Percentiles rank a stretch among this genome's conserved stretches.
Conservation (phyloP, 345 rosid species). For the Boechera divaricarpa region DNA sequence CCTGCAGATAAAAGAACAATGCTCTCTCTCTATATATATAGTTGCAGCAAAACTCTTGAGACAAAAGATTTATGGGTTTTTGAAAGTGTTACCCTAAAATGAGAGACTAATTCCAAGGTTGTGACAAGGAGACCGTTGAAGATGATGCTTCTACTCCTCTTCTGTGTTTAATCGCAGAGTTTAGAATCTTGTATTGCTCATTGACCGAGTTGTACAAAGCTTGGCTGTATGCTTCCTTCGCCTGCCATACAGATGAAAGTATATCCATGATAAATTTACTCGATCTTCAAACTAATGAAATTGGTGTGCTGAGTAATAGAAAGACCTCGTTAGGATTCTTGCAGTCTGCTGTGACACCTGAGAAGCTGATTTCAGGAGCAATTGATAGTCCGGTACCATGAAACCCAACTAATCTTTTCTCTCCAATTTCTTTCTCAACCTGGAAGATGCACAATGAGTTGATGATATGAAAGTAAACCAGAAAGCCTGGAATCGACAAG, state of each 20-base stretch:
- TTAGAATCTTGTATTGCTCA: constrained; percentile 72
- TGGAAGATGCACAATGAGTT: constrained; percentile 43
- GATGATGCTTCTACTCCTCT: constrained; percentile 73
- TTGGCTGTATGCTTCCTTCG: constrained; percentile 63
- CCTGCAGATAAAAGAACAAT: constrained; percentile 33
- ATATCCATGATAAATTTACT: constrained; percentile 1
- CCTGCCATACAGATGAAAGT: constrained; percentile 52
- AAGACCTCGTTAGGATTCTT: constrained; percentile 77
- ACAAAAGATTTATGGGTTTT: neutral
- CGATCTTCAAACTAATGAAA: neutral
- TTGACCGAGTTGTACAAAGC: constrained; percentile 61
- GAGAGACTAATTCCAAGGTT: constrained; percentile 70
- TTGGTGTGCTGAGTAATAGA: constrained; percentile 10
- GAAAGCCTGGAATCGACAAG: neutral
- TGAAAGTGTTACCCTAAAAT: constrained; percentile 34
- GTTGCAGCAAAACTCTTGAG: constrained; percentile 4
- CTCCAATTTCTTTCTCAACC: constrained; percentile 98
- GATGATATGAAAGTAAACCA: constrained; percentile 23
- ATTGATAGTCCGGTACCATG: constrained; percentile 78
- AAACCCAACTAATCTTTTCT: constrained; percentile 72
- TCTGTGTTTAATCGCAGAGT: constrained; percentile 68
- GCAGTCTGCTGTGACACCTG: constrained; percentile 60
- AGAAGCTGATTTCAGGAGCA: constrained; percentile 62
- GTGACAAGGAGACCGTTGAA: constrained; percentile 71
- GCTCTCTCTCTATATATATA: neutral